Evolutionary conservation across 2,329 filamentous ascomycete genomes (phyloP).

Genomic region (Whalleya microplaca): DNA sequence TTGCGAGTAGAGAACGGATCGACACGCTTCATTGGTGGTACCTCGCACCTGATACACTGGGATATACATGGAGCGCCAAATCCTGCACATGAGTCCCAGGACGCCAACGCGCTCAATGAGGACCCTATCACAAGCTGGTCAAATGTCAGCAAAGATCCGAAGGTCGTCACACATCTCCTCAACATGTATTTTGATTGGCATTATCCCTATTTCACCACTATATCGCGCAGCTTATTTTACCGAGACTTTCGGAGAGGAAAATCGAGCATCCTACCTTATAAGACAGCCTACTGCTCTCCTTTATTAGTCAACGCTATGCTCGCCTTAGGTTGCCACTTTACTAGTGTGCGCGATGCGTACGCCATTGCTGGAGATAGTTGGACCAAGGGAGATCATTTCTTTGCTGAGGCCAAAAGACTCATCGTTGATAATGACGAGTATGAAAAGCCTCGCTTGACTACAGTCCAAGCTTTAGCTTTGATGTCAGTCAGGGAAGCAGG

Average conservation of each 20-base stretch:
- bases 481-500: constrained; percentile 98
- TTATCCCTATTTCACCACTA: constrained; percentile 91
- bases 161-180: constrained; percentile 82
- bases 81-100: constrained; percentile 48
- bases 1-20: constrained; percentile 84
- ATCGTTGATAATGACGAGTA: constrained; percentile 93
- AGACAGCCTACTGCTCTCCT: constrained; percentile 81
- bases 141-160: constrained; percentile 76
- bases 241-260: constrained; percentile 79
- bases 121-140: constrained; percentile 87
- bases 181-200: constrained; percentile 99
- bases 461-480: constrained; percentile 88
- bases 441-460: constrained; percentile 84
- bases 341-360: constrained; percentile 72
- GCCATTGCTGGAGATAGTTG: constrained; percentile 73
- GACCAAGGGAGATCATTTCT: constrained; percentile 95
- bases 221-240: constrained; percentile 86
- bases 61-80: constrained; percentile 51
- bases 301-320: constrained; percentile 93
- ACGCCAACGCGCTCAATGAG: constrained; percentile 56
- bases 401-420: constrained; percentile 86
- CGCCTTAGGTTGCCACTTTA: constrained; percentile 92
- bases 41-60: constrained; percentile 88
- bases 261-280: constrained; percentile 52
- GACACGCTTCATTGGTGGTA: constrained; percentile 90